Evolutionary conservation across 192 early-diverging fungal species (phyloP).

Genomic region (Mortierella hygrophila): DNA sequence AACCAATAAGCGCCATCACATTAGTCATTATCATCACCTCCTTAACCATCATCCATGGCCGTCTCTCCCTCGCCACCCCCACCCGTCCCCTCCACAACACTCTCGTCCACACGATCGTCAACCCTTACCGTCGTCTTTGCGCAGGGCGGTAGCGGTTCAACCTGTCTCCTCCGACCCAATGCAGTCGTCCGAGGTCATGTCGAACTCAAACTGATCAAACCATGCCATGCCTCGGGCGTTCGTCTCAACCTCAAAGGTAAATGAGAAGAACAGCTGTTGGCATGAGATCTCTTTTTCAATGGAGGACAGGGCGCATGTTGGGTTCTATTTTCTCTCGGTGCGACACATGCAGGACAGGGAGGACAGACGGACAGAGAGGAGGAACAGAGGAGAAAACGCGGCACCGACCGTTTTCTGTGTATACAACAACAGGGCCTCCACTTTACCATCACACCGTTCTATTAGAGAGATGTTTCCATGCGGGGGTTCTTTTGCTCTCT

Average conservation of each 20-base stretch:
- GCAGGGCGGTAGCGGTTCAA: slow-evolving; percentile 29
- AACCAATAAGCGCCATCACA: too few species aligned
- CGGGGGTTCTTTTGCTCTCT: not conserved
- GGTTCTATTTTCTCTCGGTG: not conserved
- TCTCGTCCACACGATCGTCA: slow-evolving; percentile 26
- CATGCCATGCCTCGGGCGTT: slow-evolving; percentile 45
- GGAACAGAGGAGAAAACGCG: too few species aligned
- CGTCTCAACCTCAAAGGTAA: slow-evolving; percentile 50
- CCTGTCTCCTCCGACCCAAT: slow-evolving; percentile 49
- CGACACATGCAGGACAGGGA: too few species aligned
- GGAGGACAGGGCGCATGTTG: not conserved
- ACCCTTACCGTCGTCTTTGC: slow-evolving; percentile 33
- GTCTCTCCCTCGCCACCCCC: slow-evolving; percentile 18
- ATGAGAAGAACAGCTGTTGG: not conserved
- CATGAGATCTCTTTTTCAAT: not conserved
- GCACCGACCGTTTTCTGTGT: not conserved
- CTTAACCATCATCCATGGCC: slow-evolving; percentile 14
- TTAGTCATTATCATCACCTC: not conserved
- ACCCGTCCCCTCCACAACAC: not conserved
- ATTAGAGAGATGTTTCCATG: slow-evolving; percentile 1
- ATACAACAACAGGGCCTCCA: not conserved
- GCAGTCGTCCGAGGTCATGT: slow-evolving; percentile 47
- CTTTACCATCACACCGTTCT: not conserved
- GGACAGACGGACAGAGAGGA: too few species aligned
- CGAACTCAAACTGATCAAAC: slow-evolving; percentile 51